Evolutionary conservation across 371 early-diverging fungal species (phyloP).

Genomic region (Mucor piriformis): DNA sequence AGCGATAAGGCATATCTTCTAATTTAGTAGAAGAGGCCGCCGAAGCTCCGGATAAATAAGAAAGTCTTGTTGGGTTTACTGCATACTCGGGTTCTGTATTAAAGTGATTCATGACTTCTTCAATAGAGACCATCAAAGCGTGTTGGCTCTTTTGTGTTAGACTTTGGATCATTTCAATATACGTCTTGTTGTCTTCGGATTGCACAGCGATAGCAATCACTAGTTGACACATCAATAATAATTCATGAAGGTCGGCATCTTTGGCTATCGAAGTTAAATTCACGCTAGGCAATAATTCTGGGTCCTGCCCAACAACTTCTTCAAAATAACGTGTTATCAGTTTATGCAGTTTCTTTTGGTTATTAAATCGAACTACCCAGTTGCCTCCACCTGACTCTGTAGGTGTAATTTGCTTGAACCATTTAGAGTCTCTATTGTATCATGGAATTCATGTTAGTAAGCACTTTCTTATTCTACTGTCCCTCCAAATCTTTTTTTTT

Average conservation of each 20-base stretch:
- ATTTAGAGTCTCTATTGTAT: conserved; percentile 74
- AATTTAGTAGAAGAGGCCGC: conserved; percentile 25
- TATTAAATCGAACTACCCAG: conserved; percentile 92
- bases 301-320: conserved; percentile 75
- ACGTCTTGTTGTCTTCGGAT: conserved; percentile 78
- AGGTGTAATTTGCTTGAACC: conserved; percentile 78
- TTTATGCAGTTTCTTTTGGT: conserved; percentile 87
- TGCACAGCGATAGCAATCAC: conserved; percentile 90
- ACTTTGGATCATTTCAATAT: conserved; percentile 86
- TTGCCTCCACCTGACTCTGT: conserved; percentile 76
- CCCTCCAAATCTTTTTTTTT: no score
- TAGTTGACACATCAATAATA: conserved; percentile 78
- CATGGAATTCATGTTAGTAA: no score
- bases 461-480: neutral
- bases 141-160: conserved; percentile 81
- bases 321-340: conserved; percentile 85
- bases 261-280: conserved; percentile 86
- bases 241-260: conserved; percentile 72
- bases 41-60: conserved; percentile 40
- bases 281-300: conserved; percentile 56
- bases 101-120: conserved; percentile 64
- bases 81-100: conserved; percentile 39
- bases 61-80: conserved; percentile 27
- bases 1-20: conserved; percentile 48
- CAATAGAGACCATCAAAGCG: conserved; percentile 89